Percentiles rank a stretch among this genome's conserved stretches.
phyloP scores from a whole-genome alignment of 2,329 filamentous ascomycete species.

The Botrytis deweyae region DNA sequence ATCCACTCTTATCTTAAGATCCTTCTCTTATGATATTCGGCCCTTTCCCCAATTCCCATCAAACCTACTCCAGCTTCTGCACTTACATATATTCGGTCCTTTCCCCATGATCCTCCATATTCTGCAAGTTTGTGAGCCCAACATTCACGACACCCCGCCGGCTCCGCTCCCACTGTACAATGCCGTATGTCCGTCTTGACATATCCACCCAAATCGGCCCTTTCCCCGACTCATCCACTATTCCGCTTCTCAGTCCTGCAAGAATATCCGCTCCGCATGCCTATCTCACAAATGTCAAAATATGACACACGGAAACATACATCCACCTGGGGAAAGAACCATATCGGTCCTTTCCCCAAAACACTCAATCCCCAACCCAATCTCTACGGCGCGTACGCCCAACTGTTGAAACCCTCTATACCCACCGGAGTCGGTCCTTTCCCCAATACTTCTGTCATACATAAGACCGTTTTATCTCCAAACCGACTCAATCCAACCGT shows the following conservation, averaged over 20 bases:
- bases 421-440: slow-evolving; percentile 9
- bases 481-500: not conserved
- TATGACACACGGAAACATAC: not conserved
- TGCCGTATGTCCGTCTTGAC: not conserved
- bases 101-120: slow-evolving; percentile 5
- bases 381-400: not conserved
- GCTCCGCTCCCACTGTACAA: not conserved
- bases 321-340: not conserved
- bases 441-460: not conserved
- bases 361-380: not conserved
- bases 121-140: not conserved
- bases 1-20: not conserved
- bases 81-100: slow-evolving; percentile 7
- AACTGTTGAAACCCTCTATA: not conserved
- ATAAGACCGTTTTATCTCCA: not conserved
- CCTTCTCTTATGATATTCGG: not conserved
- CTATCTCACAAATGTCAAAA: not conserved
- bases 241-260: not conserved
- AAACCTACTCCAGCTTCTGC: not conserved
- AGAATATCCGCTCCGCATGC: not conserved
- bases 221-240: not conserved
- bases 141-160: not conserved
- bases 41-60: not conserved
- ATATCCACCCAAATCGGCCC: slow-evolving; percentile 1
- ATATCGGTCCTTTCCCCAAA: slow-evolving; percentile 6